Evolutionary conservation across 2,329 filamentous ascomycete genomes (phyloP).

Genomic region (Biscogniauxia marginata): DNA sequence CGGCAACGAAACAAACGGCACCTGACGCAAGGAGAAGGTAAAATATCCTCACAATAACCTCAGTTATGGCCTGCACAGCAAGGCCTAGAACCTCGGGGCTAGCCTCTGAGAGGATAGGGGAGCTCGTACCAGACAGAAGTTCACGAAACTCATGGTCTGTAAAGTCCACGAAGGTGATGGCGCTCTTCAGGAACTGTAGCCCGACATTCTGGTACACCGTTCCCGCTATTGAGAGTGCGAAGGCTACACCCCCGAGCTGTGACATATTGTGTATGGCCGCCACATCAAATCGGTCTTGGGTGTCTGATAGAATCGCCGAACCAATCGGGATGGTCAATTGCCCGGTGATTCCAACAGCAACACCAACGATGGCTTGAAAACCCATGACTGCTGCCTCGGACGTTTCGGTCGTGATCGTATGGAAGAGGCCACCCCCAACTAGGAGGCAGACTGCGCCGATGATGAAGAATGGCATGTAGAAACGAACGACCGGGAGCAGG

Average conservation of each 20-base stretch:
- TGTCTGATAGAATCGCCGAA: slow-evolving; percentile 24
- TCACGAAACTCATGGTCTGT: slow-evolving; percentile 26
- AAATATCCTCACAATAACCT: slow-evolving; percentile 27
- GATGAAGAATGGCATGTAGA: slow-evolving; percentile 37
- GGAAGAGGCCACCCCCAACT: slow-evolving; percentile 26
- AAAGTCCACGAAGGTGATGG: slow-evolving; percentile 18
- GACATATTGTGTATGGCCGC: slow-evolving; percentile 35
- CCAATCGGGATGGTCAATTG: slow-evolving; percentile 32
- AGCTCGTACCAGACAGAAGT: slow-evolving; percentile 29
- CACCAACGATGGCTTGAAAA: slow-evolving; percentile 31
- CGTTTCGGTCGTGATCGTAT: slow-evolving; percentile 24
- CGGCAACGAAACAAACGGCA: slow-evolving; percentile 24
- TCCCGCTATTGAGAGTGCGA: slow-evolving; percentile 29
- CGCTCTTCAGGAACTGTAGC: slow-evolving; percentile 19
- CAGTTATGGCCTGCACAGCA: slow-evolving; percentile 25
- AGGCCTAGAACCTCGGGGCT: slow-evolving; percentile 14
- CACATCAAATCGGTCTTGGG: slow-evolving; percentile 30
- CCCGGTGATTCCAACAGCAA: slow-evolving; percentile 33
- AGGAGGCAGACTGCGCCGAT: slow-evolving; percentile 27
- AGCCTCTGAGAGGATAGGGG: slow-evolving; percentile 19
- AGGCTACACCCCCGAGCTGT: slow-evolving; percentile 31
- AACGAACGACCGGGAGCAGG: slow-evolving; percentile 37
- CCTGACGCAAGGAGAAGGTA: slow-evolving; percentile 28
- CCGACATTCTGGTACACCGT: slow-evolving; percentile 34
- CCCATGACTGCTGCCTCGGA: slow-evolving; percentile 31